Evolutionary conservation across 2,329 filamentous ascomycete genomes (phyloP), one percentile per base, ranked within the genome.

Genomic region (Tolypocladium amazonense): DNA sequence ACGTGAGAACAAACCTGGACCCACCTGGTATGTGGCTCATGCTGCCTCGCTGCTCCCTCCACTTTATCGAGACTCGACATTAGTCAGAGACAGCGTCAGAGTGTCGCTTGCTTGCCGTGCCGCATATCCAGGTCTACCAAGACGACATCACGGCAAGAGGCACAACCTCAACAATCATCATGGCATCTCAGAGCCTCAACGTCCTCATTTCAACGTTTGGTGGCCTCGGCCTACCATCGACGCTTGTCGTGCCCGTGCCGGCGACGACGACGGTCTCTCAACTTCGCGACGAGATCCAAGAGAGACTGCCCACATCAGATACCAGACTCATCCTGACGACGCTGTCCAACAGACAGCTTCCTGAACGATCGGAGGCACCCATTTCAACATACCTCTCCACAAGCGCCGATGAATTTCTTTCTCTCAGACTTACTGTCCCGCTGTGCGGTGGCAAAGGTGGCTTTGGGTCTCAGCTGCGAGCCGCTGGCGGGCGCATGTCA

Each of bases 401-500:
- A 39, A 66, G 69, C 6, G 63, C 82, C 58, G 84, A 88, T 77
- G 85, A 85, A 39, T 87, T 97, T 65, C 80, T 99, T 20, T 88
- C 92, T 0, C 82, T 99, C 4, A 90, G 92, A 58, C 84, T 99
- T 37, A 88, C 86, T 8, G 79, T 88, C 1, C 88, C 89, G 7
- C 77, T 97, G 45, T 89, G 88, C 66, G 94, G 95, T 77, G 95
- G 95, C 71, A 99, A 99, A 72, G 94, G 94, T 74, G 94, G 94
- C 69, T 99, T 99, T 72, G 94, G 94, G 58, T 97, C 93, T 1
- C 95, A 99, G 73, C 86, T 99, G 43, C 90, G 95, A 70, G 94
- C 95, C 0, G 94, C 94, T 3, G 94, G 95, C 70, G 94, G 95
- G 47, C 93, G 95, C 77, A 99, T 99, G 94, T 96, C 92, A 2